phyloP scores from a whole-genome alignment of 495 filamentous ascomycete genomes.

The Astrocystis sublimbata region DNA sequence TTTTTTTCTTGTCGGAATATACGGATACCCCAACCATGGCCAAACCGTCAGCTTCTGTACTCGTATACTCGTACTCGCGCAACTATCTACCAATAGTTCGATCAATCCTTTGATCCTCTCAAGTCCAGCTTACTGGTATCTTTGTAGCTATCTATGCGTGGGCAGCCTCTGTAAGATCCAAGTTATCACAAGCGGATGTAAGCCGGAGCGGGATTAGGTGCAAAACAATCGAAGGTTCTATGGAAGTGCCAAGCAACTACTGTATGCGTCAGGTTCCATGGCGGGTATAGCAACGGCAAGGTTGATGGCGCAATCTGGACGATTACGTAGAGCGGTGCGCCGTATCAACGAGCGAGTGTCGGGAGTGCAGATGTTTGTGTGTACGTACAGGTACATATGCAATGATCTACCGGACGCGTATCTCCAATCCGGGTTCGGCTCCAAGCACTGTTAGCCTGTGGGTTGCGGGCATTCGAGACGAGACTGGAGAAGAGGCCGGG shows the following conservation, averaged over 20 bases:
- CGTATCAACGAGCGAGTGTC: too few species aligned
- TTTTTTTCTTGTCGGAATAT: slow-evolving; percentile 6
- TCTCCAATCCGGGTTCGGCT: not conserved
- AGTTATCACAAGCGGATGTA: not conserved
- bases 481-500: not conserved
- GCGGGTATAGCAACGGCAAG: not conserved
- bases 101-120: slow-evolving; percentile 15
- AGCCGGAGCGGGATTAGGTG: slow-evolving; percentile 1
- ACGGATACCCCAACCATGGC: slow-evolving; percentile 6
- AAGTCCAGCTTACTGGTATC: not conserved
- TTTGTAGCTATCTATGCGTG: too few species aligned
- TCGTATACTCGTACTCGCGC: slow-evolving; percentile 7
- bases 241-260: not conserved
- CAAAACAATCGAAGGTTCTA: not conserved
- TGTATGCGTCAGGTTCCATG: not conserved
- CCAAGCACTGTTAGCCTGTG: not conserved
- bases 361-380: too few species aligned
- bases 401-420: slow-evolving; percentile 7
- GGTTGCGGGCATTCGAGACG: not conserved
- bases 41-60: not conserved
- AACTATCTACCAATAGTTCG: not conserved
- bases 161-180: not conserved
- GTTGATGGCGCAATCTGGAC: not conserved
- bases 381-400: not conserved
- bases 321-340: slow-evolving; percentile 1